phyloP scores from a whole-genome alignment of 352 stramenopile genomes.

The Pythium guiyangense region DNA sequence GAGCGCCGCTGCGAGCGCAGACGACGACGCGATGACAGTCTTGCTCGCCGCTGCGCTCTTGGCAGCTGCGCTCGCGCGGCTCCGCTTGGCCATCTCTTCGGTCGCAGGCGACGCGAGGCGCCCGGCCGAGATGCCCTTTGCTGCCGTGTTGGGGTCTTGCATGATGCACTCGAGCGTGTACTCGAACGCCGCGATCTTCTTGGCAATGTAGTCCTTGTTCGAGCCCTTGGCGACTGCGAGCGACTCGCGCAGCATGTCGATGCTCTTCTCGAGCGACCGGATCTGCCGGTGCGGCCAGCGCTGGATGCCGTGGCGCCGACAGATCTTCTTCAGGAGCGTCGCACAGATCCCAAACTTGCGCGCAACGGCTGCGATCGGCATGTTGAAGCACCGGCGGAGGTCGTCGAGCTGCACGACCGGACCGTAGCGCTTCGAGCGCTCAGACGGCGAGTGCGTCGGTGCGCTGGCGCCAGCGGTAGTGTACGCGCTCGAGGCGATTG shows the following conservation, averaged over 20 bases:
- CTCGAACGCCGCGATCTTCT: constrained; percentile 81
- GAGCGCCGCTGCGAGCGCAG: constrained; percentile 21
- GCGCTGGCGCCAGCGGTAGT: constrained; percentile 7
- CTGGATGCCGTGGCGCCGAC: constrained; percentile 73
- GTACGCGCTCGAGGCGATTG: constrained; percentile 35
- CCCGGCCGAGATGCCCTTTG: constrained; percentile 63
- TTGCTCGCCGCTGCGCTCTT: not conserved
- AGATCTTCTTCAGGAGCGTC: constrained; percentile 86
- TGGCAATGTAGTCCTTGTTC: constrained; percentile 77
- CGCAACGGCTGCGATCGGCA: constrained; percentile 75
- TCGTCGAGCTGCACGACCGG: constrained; percentile 73
- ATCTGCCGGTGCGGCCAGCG: constrained; percentile 84
- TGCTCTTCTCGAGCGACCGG: constrained; percentile 77
- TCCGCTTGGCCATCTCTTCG: constrained; percentile 60
- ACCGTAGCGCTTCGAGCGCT: constrained; percentile 53
- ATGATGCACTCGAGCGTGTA: constrained; percentile 81
- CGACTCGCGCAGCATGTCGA: constrained; percentile 75
- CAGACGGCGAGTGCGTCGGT: constrained; percentile 24
- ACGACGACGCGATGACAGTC: constrained; percentile 16
- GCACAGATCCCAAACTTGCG: constrained; percentile 83
- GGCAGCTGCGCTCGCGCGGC: constrained; percentile 23
- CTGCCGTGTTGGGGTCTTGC: constrained; percentile 71
- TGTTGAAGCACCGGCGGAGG: constrained; percentile 77
- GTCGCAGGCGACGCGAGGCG: constrained; percentile 49
- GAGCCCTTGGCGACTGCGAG: constrained; percentile 64